A percentile compares a stretch with the other conserved stretches of the same genome.
phyloP scores from a whole-genome alignment of 1,139 yeast species.

The Citeromyces hawaiiensis region DNA sequence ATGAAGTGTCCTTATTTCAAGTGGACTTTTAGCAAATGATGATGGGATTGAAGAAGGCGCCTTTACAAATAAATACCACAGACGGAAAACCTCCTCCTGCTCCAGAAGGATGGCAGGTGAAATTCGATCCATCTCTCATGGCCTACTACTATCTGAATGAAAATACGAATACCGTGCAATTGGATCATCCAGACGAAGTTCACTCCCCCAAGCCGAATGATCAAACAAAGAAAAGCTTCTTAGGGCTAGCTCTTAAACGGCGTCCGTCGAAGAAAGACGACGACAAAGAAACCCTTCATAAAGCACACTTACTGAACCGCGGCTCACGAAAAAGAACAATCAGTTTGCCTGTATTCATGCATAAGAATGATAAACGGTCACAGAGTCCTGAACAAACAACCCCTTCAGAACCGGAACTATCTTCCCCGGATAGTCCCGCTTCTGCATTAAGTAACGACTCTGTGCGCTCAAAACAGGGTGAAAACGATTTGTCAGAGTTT shows the following conservation, averaged over 20 bases:
- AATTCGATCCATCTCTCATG: conserved; percentile 16
- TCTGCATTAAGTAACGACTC: background rate
- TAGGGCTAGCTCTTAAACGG: background rate
- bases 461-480: conserved; percentile 1
- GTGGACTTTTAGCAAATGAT: too few species aligned
- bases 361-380: background rate
- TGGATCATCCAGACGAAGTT: conserved; percentile 19
- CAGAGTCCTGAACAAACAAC: background rate
- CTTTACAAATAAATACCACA: background rate
- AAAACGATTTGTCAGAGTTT: conserved; percentile 2
- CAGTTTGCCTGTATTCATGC: background rate
- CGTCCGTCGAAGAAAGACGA: background rate
- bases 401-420: background rate
- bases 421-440: background rate
- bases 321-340: background rate
- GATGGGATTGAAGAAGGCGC: background rate
- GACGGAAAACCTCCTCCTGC: conserved; percentile 4
- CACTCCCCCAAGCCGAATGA: background rate
- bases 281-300: background rate
- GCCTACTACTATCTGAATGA: conserved; percentile 16
- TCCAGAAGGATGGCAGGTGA: conserved; percentile 17
- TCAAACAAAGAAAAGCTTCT: background rate
- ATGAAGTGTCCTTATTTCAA: background rate
- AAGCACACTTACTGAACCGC: background rate
- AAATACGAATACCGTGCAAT: conserved; percentile 13